phyloP scores from a whole-genome alignment of 768 basidiomycete species.

The Termitomyces sp. region DNA sequence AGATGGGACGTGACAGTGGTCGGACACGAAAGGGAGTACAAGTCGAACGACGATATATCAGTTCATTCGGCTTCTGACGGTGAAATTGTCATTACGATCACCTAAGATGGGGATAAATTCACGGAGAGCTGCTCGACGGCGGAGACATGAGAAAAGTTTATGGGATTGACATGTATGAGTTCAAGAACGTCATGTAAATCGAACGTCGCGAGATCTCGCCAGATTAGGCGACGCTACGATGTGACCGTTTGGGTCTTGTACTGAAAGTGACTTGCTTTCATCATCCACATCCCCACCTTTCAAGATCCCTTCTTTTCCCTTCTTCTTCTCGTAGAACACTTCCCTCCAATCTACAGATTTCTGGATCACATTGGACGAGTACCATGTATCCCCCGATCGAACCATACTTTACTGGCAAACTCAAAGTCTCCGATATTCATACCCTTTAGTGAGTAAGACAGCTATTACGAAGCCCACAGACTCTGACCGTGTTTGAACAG shows the following conservation, averaged over 20 bases:
- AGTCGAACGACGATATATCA: background rate
- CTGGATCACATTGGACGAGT: background rate
- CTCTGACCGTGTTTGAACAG: slow-evolving; percentile 28
- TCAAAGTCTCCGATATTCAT: slow-evolving; percentile 73
- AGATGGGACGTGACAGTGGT: background rate
- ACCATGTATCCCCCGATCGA: slow-evolving; percentile 64
- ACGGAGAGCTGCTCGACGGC: background rate
- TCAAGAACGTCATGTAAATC: background rate
- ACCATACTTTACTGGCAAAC: slow-evolving; percentile 56
- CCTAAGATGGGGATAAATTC: background rate
- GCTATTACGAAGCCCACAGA: background rate
- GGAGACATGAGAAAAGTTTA: background rate
- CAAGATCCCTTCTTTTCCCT: background rate
- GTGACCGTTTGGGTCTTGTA: background rate
- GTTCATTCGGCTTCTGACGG: background rate
- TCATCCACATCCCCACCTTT: background rate
- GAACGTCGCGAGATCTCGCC: background rate
- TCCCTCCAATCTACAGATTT: background rate
- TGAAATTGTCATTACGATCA: background rate
- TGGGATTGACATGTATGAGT: background rate
- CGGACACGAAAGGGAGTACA: background rate
- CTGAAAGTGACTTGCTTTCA: background rate
- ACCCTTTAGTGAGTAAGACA: slow-evolving; percentile 55
- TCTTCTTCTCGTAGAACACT: background rate
- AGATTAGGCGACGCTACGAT: slow-evolving; percentile 9